Base-by-base conservation (phyloP, 164 flowering plant genomes). In the Tetrastigma voinierianum region DNA sequence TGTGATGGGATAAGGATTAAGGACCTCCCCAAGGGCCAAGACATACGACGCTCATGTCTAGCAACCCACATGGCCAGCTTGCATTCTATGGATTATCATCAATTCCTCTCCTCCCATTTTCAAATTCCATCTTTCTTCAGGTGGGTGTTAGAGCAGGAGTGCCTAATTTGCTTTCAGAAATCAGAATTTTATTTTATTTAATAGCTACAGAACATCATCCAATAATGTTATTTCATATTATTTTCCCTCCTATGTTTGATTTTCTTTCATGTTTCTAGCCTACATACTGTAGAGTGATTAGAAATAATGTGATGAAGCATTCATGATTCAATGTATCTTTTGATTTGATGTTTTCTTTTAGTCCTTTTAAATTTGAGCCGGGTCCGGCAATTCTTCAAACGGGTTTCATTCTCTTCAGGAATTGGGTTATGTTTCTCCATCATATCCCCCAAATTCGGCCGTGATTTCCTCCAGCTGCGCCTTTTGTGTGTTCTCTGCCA, bases 21-120 rank as follows among this genome's bases (percentile, higher is more conserved):
- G 49, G 67, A 44, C 67, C 15, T 44, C 23, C 24, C 48, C 53
- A 45, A 49, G 20, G 15, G n/a, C 48, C 53, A 45, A 49, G 20
- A 16, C 46, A 45, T 43, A 53, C 59, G 54, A 53, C 25, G 32
- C 21, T 5, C 16, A 52, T 53, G 67, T 5, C 51, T 53, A 45
- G 59, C 67, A 65, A 32, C 67, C 67, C 67, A 65, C 67, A 65
- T 65, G 67, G 67, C 67, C 67, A 65, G 59, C 67, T 65, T 65
- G 59, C 59, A 53, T 17, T 65, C 8, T 40, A 40, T 32, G 17
- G 20, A 40, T 43, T 59, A 19, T 51, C 17, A 13, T 53, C 57
- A 49, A 32, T 7, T 4, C 40, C 40, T 32, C 40, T 4, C 6
- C 40, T 32, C 10, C 9, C 54, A 11, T 18, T 2, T 6, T 14